Evolutionary conservation across 1,284 basidiomycete genomes (phyloP).

Genomic region (Cerrena zonata): DNA sequence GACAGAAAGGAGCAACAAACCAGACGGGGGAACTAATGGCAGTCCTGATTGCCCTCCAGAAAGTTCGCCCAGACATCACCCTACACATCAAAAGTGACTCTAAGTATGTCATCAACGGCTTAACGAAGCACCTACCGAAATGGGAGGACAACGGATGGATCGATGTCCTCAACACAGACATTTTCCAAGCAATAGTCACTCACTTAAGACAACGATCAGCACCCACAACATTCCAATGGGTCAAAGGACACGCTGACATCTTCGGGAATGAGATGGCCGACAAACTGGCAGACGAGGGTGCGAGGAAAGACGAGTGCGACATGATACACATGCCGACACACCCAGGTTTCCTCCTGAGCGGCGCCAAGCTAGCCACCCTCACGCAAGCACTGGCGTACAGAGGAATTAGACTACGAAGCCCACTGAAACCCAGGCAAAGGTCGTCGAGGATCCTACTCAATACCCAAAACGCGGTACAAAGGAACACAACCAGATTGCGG

Average conservation of each 20-base stretch:
- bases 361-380: conserved; percentile 19
- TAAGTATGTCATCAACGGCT: conserved; percentile 10
- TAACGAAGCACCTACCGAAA: conserved; percentile 10
- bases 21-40: neutral
- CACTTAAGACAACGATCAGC: neutral
- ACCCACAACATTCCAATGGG: conserved; percentile 13
- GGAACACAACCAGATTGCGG: neutral
- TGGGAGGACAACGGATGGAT: conserved; percentile 14
- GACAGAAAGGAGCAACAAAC: neutral
- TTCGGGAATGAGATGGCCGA: conserved; percentile 16
- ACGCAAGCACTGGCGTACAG: conserved; percentile 26
- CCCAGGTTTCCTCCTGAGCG: conserved; percentile 4
- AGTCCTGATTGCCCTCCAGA: neutral
- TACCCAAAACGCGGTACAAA: conserved; percentile 1
- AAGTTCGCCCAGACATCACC: conserved; percentile 8
- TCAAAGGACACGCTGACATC: too few relatives aligned
- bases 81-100: too few relatives aligned
- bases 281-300: conserved; percentile 9
- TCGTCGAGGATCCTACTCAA: neutral
- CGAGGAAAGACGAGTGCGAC: neutral
- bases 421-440: neutral
- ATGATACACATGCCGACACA: neutral
- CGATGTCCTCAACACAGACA: conserved; percentile 6
- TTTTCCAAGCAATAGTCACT: neutral
- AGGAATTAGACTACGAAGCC: conserved; percentile 12